Percentiles rank a stretch among this genome's conserved stretches.
Conservation (phyloP, 2,329 filamentous ascomycete genomes). For the Fusarium foetens region DNA sequence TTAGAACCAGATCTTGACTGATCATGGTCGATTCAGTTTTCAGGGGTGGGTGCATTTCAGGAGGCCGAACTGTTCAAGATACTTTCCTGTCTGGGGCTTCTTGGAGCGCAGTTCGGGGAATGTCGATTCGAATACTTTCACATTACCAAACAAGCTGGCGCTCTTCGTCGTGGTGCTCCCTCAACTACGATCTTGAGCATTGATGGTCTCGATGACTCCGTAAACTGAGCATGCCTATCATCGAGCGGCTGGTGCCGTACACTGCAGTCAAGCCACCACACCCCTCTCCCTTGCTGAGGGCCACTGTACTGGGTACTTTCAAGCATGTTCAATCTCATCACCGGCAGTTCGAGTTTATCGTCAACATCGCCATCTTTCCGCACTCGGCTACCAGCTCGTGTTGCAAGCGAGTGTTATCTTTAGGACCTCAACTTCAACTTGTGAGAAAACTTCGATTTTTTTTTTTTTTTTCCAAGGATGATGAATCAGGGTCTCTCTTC, state of each 20-base stretch:
- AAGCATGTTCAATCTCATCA: constrained; percentile 3
- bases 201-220: background rate
- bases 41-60: background rate
- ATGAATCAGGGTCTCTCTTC: no score
- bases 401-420: constrained; percentile 5
- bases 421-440: background rate
- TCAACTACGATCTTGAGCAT: background rate
- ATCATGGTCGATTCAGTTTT: background rate
- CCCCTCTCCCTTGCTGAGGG: constrained; percentile 9
- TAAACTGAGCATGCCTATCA: background rate
- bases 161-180: background rate
- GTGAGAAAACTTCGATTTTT: background rate
- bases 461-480: no score
- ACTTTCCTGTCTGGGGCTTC: background rate
- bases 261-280: background rate
- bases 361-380: background rate
- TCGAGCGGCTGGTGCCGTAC: background rate
- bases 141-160: background rate
- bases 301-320: background rate
- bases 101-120: background rate
- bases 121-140: background rate
- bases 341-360: background rate
- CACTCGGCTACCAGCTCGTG: constrained; percentile 7
- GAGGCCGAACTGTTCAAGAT: background rate
- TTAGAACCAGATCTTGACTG: constrained; percentile 1